Percentiles rank a stretch among this genome's conserved stretches.
Conservation (phyloP, 1,284 basidiomycete genomes). For the Thecaphora thlaspeos region DNA sequence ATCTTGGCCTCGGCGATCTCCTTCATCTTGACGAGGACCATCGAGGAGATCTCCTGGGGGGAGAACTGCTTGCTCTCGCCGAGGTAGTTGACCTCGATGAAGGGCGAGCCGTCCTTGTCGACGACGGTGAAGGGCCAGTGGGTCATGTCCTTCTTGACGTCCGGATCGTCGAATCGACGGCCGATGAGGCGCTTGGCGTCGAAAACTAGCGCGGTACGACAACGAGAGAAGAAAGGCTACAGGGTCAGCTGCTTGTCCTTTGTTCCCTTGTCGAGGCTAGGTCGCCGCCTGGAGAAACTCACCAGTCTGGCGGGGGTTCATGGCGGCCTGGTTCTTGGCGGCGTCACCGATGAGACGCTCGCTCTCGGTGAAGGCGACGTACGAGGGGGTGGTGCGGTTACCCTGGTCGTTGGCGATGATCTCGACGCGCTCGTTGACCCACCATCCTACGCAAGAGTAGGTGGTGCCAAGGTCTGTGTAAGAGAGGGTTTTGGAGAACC, state of each 20-base stretch:
- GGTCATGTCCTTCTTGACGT: constrained; percentile 67
- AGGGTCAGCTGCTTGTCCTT: no score
- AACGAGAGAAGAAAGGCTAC: no score
- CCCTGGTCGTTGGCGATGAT: constrained; percentile 66
- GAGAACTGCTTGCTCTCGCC: constrained; percentile 66
- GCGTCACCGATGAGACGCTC: constrained; percentile 97
- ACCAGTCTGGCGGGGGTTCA: constrained; percentile 80
- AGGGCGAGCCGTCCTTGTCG: constrained; percentile 65
- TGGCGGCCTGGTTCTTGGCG: constrained; percentile 70
- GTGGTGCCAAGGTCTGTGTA: constrained; percentile 67
- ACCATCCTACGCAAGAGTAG: constrained; percentile 70
- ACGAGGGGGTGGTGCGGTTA: constrained; percentile 97
- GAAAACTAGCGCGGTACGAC: no score
- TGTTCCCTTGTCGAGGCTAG: no score
- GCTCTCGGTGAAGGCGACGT: constrained; percentile 94
- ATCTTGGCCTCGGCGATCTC: constrained; percentile 70
- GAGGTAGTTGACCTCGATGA: constrained; percentile 65
- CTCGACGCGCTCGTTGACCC: constrained; percentile 55
- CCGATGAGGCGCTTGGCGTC: constrained; percentile 79
- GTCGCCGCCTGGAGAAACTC: not conserved
- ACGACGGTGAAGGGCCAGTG: constrained; percentile 73
- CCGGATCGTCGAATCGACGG: constrained; percentile 77
- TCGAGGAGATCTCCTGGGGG: constrained; percentile 81
- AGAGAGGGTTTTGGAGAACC: not conserved
- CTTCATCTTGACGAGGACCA: constrained; percentile 99